These are phyloP conservation scores for Dryas drummondii DNA, from an alignment of 306 rosid genomes.

Conservation along the genomic window DNA sequence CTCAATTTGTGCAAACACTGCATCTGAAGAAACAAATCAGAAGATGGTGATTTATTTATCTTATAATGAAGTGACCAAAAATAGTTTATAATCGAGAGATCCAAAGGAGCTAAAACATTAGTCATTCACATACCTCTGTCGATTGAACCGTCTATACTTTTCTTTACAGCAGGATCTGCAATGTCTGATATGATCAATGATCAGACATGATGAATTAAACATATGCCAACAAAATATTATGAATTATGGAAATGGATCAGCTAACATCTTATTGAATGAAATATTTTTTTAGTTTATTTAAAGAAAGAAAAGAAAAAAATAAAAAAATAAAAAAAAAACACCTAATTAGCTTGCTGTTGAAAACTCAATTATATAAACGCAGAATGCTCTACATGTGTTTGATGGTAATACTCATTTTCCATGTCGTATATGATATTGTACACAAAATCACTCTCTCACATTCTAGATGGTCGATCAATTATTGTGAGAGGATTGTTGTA, in stretches of 20 bases:
- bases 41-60: neutral
- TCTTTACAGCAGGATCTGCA: constrained; percentile 35
- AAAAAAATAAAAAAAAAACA: neutral
- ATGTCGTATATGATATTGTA: no score
- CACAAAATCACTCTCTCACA: no score
- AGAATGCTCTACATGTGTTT: no score
- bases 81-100: neutral
- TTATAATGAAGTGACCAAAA: neutral
- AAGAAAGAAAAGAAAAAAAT: neutral
- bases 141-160: constrained; percentile 28
- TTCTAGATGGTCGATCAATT: no score
- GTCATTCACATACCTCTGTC: constrained; percentile 43
- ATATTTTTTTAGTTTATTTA: neutral
- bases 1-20: constrained; percentile 50
- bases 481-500: no score
- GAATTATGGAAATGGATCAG: neutral
- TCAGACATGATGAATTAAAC: constrained; percentile 1
- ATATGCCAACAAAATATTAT: neutral
- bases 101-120: neutral
- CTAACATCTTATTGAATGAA: neutral
- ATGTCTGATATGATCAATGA: constrained; percentile 31
- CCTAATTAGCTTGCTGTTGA: neutral
- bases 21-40: constrained; percentile 39
- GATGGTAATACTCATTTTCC: no score
- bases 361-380: neutral